Percentiles rank a stretch among this genome's conserved stretches.
Evolutionary conservation across 768 basidiomycete species (phyloP).

Genomic region (Boletus vinaceobasis): DNA sequence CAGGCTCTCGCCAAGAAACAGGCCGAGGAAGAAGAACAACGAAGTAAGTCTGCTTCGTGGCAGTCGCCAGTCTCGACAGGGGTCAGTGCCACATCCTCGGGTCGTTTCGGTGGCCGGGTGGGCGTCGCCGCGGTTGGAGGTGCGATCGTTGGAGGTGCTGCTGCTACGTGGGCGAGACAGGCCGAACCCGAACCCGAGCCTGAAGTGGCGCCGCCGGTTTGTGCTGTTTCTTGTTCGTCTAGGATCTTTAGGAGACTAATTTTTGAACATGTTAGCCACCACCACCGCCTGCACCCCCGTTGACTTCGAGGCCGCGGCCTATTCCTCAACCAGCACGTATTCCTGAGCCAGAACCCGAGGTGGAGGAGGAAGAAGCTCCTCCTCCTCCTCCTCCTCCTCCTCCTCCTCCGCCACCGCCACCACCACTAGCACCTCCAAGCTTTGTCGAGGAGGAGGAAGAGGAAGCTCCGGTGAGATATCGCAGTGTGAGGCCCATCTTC

Average conservation of each 20-base stretch:
- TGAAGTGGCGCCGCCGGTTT: constrained; percentile 30
- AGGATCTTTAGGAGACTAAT: neutral
- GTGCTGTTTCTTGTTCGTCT: constrained; percentile 8
- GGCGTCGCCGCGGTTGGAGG: constrained; percentile 31
- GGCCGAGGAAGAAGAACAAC: constrained; percentile 69
- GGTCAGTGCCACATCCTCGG: constrained; percentile 38
- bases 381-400: constrained; percentile 19
- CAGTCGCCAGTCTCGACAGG: constrained; percentile 35
- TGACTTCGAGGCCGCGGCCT: constrained; percentile 17
- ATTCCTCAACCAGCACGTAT: constrained; percentile 14
- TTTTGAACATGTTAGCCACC: constrained; percentile 20
- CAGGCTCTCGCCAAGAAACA: constrained; percentile 91
- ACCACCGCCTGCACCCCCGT: constrained; percentile 24
- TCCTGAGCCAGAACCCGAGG: constrained; percentile 21
- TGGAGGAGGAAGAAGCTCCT: constrained; percentile 22
- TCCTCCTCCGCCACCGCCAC: constrained; percentile 21
- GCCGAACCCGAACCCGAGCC: constrained; percentile 28
- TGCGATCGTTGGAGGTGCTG: constrained; percentile 29
- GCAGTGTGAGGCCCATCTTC: neutral
- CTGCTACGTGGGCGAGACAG: constrained; percentile 22
- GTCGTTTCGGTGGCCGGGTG: constrained; percentile 31
- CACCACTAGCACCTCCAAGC: constrained; percentile 20
- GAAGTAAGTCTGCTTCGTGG: constrained; percentile 56
- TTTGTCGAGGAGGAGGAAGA: constrained; percentile 13
- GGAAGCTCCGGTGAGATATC: constrained; percentile 10